Percentiles rank a stretch among this genome's conserved stretches.
These are phyloP conservation scores for Yamagishiella unicocca DNA, from an alignment of 139 green algal species.

Conservation along the genomic window DNA sequence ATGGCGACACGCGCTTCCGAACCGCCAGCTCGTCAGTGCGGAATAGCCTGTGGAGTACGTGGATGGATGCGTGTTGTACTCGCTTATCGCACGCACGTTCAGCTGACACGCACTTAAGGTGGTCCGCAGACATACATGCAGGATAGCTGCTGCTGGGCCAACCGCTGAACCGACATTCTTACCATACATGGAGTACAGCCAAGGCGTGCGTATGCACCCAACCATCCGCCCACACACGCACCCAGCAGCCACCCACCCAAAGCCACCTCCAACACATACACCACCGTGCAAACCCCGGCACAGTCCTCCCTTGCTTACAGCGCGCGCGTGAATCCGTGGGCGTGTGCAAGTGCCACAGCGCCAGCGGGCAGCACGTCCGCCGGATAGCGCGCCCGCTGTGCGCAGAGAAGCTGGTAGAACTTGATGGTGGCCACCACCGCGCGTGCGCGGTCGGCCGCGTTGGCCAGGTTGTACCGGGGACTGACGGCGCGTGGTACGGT, in stretches of 20 bases:
- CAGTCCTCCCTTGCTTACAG: conserved; percentile 23
- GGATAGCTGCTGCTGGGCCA: conserved; percentile 2
- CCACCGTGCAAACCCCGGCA: background rate
- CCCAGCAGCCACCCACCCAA: background rate
- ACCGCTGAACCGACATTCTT: background rate
- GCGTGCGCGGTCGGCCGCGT: conserved; percentile 2
- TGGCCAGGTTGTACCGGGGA: conserved; percentile 15
- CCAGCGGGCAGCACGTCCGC: conserved; percentile 24
- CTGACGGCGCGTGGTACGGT: conserved; percentile 5
- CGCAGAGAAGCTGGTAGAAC: conserved; percentile 34
- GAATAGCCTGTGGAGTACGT: conserved; percentile 33
- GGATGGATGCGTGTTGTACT: conserved; percentile 14
- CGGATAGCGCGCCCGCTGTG: conserved; percentile 17
- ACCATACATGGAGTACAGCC: background rate
- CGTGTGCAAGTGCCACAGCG: background rate
- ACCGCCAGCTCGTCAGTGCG: conserved; percentile 10
- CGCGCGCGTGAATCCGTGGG: background rate
- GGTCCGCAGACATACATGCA: conserved; percentile 8
- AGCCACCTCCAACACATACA: background rate
- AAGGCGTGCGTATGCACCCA: background rate
- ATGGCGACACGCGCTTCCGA: conserved; percentile 21
- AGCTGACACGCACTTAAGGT: background rate
- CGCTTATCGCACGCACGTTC: background rate
- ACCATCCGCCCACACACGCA: background rate
- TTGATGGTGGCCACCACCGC: too few species aligned